Evolutionary conservation across 805 yeast species (phyloP).

Genomic region (Isabelozyma pseudorhagii): DNA sequence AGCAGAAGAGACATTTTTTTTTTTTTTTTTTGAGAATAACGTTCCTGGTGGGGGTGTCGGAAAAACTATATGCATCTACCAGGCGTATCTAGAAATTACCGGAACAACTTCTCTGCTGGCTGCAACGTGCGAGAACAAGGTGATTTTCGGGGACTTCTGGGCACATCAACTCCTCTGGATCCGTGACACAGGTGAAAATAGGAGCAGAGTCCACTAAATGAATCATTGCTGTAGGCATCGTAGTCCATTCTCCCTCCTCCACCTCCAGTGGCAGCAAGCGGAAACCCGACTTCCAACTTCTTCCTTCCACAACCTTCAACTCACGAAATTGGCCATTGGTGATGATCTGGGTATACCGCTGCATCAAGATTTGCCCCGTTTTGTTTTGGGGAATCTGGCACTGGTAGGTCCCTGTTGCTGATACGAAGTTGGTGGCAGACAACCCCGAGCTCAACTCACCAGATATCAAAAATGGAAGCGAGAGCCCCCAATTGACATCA

Average conservation of each 20-base stretch:
- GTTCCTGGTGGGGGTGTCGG: too few relatives aligned
- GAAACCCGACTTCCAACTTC: slow-evolving; percentile 3
- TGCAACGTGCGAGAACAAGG: too few relatives aligned
- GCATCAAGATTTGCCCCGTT: slow-evolving; percentile 19
- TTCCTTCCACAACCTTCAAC: slow-evolving; percentile 6
- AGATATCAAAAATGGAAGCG: background rate
- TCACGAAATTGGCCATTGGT: slow-evolving; percentile 8
- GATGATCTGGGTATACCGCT: slow-evolving; percentile 11
- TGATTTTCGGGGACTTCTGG: background rate
- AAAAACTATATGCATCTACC: too few relatives aligned
- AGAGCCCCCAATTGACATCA: slow-evolving; percentile 8
- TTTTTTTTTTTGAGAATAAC: too few relatives aligned
- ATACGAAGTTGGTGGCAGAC: slow-evolving; percentile 3
- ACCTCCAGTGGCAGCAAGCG: slow-evolving; percentile 1
- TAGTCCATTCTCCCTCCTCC: slow-evolving; percentile 6
- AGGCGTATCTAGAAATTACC: too few relatives aligned
- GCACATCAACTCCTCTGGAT: slow-evolving; percentile 10
- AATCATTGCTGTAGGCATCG: background rate
- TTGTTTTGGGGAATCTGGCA: slow-evolving; percentile 14
- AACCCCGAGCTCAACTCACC: background rate
- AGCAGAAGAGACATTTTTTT: too few relatives aligned
- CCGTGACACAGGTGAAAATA: slow-evolving; percentile 15
- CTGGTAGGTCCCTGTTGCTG: slow-evolving; percentile 9
- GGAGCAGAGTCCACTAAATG: slow-evolving; percentile 8
- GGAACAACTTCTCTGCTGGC: too few relatives aligned